Conservation (phyloP, 495 filamentous ascomycete genomes). For the Penicillium malachiteum region DNA sequence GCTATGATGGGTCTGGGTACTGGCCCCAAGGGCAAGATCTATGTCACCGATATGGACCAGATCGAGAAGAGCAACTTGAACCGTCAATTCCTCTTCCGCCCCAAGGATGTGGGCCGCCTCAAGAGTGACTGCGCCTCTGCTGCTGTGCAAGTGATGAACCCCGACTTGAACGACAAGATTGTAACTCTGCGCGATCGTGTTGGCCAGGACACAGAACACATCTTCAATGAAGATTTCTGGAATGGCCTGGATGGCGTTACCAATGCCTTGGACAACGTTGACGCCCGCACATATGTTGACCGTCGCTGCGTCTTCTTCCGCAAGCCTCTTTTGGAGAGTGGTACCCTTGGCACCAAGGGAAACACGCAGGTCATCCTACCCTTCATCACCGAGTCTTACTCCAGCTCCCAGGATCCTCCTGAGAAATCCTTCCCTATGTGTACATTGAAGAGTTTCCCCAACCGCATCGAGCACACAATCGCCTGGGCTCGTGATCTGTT, state of each 20-base stretch:
- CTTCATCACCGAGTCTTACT: constrained; percentile 91
- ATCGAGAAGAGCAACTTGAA: constrained; percentile 99
- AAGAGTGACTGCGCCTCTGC: constrained; percentile 95
- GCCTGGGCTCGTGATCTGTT: constrained; percentile 97
- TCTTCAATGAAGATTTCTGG: constrained; percentile 98
- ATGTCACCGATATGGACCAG: constrained; percentile 93
- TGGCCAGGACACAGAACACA: constrained; percentile 84
- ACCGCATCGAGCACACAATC: constrained; percentile 98
- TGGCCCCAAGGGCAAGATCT: constrained; percentile 84
- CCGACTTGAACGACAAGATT: constrained; percentile 83
- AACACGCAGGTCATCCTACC: constrained; percentile 96
- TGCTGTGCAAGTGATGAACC: constrained; percentile 92
- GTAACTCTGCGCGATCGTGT: constrained; percentile 84
- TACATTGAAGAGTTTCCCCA: constrained; percentile 95
- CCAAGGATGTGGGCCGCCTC: constrained; percentile 90
- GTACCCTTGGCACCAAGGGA: constrained; percentile 96
- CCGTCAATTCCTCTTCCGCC: constrained; percentile 93
- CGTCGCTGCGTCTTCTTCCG: constrained; percentile 98
- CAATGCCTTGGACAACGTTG: constrained; percentile 96
- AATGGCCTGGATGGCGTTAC: constrained; percentile 84
- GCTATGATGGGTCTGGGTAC: constrained; percentile 95
- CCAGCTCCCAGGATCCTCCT: constrained; percentile 95
- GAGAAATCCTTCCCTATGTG: constrained; percentile 99
- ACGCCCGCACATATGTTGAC: constrained; percentile 96
- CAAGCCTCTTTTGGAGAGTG: constrained; percentile 93